These are phyloP conservation scores for Termitomyces heimii DNA, from an alignment of 768 basidiomycete genomes.

Conservation along the genomic window DNA sequence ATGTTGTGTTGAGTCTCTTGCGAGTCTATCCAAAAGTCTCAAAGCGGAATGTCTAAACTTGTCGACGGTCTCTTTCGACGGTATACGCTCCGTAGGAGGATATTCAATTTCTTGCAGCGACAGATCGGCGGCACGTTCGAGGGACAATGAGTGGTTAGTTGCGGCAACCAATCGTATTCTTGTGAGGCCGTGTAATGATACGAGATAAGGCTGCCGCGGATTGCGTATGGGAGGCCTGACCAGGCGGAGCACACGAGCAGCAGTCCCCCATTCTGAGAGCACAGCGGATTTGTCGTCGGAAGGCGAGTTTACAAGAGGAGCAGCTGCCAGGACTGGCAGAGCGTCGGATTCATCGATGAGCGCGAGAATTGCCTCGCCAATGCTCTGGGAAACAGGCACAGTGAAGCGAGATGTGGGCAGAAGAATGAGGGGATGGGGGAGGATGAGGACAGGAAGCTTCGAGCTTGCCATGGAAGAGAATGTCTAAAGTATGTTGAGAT, in stretches of 20 bases:
- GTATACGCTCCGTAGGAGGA: slow-evolving; percentile 37
- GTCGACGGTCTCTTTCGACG: slow-evolving; percentile 49
- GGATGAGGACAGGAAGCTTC: slow-evolving; percentile 61
- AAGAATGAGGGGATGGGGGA: slow-evolving; percentile 68
- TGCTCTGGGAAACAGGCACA: slow-evolving; percentile 53
- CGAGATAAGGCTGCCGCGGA: slow-evolving; percentile 54
- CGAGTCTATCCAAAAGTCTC: slow-evolving; percentile 61
- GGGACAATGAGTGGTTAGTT: slow-evolving; percentile 19
- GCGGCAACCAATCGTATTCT: slow-evolving; percentile 52
- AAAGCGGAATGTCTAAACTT: slow-evolving; percentile 68
- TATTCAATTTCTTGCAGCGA: slow-evolving; percentile 42
- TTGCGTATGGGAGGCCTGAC: slow-evolving; percentile 54
- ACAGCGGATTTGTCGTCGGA: slow-evolving; percentile 14
- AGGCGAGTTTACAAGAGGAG: slow-evolving; percentile 41
- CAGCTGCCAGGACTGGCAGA: slow-evolving; percentile 64
- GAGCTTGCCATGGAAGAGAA: slow-evolving; percentile 31
- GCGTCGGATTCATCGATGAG: slow-evolving; percentile 66
- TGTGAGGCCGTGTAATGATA: slow-evolving; percentile 68
- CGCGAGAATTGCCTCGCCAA: slow-evolving; percentile 60
- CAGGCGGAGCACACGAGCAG: slow-evolving; percentile 66
- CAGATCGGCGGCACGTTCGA: slow-evolving; percentile 23
- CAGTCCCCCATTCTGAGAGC: slow-evolving; percentile 56
- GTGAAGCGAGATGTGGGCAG: slow-evolving; percentile 70
- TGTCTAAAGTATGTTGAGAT: not conserved
- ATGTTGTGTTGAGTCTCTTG: slow-evolving; percentile 39